Evolutionary conservation across 1,139 yeast species (phyloP), one percentile per base, ranked within the genome.

Genomic region (Blastobotrys indianensis): DNA sequence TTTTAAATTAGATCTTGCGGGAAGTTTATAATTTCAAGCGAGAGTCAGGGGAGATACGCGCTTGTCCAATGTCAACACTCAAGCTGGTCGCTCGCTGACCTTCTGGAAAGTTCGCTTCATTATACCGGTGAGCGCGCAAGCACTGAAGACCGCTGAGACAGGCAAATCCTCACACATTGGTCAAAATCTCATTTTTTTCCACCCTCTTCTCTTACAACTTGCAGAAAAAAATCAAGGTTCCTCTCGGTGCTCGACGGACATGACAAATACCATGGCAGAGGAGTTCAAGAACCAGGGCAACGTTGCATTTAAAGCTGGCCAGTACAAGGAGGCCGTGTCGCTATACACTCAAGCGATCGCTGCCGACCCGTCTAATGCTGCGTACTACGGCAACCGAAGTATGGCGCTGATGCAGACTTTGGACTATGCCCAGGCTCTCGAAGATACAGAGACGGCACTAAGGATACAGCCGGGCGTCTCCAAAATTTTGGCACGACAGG

Each of bases 381-480:
- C 64, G 12, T 71, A 84, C 30, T 82, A 76, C 57, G 82, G 95
- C n/a, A 90, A 90, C 62, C 68, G 94, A 48, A 83, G 95, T 2
- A 83, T 85, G 72, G 78, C 94, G n/a, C 73, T 76, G 51, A 66
- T 85, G 56, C 84, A 84, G 53, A 64, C 79, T 4, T 63, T 69
- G 5, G 75, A 77, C 45, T 83, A 75, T 70, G 63, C 67, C 6
- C 67, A 76, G 36, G 94, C 94, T 1, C 62, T 80, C 8, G 60
- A 66, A 29, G 88, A 83, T 54, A 60, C 68, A 4, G 48, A 51
- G 29, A 52, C 52, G 40, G 67, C 71, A n/a, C 57, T 61, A 42
- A 47, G 51, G 15, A 56, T 65, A n/a, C 66, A 59, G 9, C 64
- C 70, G 2, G 60, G 60, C 13, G 56, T 54, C 6, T 54, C 61